phyloP scores from a whole-genome alignment of 257 asterid species.

The Penstemon barbatus region DNA sequence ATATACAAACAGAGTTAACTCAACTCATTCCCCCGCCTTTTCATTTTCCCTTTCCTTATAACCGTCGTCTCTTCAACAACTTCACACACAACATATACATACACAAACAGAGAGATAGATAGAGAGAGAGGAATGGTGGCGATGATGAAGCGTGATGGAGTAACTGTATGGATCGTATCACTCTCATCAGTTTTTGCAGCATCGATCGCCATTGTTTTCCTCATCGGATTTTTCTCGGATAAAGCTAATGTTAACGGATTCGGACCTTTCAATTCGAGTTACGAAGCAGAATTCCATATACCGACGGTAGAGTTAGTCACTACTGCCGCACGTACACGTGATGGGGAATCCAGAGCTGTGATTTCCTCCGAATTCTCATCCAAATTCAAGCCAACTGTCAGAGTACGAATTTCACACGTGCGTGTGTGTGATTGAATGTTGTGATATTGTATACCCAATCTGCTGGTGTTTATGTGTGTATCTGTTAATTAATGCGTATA shows the following conservation, averaged over 20 bases:
- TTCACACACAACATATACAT: conserved; percentile 27
- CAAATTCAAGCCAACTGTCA: conserved; percentile 36
- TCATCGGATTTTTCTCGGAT: conserved; percentile 25
- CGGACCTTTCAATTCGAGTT: conserved; percentile 22
- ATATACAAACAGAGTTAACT: background rate
- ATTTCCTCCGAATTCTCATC: conserved; percentile 36
- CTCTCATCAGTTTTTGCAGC: conserved; percentile 26
- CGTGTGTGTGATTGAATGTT: conserved; percentile 1
- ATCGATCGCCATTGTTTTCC: conserved; percentile 28
- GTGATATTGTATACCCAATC: too few relatives aligned
- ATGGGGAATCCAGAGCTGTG: conserved; percentile 37
- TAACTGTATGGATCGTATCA: conserved; percentile 12
- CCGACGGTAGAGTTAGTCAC: conserved; percentile 36
- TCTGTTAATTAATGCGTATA: too few relatives aligned
- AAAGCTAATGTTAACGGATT: conserved; percentile 23
- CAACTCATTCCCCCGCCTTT: conserved; percentile 32
- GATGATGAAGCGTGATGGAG: conserved; percentile 28
- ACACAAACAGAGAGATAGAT: background rate
- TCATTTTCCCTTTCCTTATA: conserved; percentile 24
- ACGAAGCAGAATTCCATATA: conserved; percentile 20
- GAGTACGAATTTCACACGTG: conserved; percentile 27
- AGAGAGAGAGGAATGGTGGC: conserved; percentile 8
- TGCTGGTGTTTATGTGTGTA: too few relatives aligned
- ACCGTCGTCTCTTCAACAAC: conserved; percentile 48
- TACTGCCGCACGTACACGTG: conserved; percentile 27